A percentile compares a stretch with the other conserved stretches of the same genome.
phyloP scores from a whole-genome alignment of 306 rosid species.

The Lotus japonicus region DNA sequence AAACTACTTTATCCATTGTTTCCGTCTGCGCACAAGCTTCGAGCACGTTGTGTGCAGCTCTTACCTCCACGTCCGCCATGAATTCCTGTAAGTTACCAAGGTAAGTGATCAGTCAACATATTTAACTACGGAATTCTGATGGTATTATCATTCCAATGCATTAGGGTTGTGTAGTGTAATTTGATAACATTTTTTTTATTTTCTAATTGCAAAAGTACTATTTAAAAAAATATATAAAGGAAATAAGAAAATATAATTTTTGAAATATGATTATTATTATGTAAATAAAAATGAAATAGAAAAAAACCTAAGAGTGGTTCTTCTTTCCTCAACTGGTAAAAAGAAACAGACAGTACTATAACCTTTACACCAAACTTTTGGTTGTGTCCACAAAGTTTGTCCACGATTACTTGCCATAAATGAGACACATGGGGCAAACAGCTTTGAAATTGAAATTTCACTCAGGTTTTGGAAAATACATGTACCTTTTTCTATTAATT shows the following conservation, averaged over 20 bases:
- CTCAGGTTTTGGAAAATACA: not conserved
- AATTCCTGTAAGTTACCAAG: conserved; percentile 40
- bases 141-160: too few relatives aligned
- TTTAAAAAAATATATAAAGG: too few relatives aligned
- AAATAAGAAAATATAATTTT: too few relatives aligned
- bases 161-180: too few relatives aligned
- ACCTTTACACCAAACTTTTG: not conserved
- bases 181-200: not conserved
- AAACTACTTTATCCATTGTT: conserved; percentile 70
- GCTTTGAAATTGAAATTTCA: not conserved
- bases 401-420: not conserved
- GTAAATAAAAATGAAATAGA: too few relatives aligned
- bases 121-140: too few relatives aligned
- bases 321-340: not conserved
- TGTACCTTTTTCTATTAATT: not conserved
- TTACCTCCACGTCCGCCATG: conserved; percentile 83
- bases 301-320: not conserved
- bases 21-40: conserved; percentile 94
- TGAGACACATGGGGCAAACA: not conserved
- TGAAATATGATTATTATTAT: too few relatives aligned
- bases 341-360: not conserved
- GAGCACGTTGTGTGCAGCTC: conserved; percentile 91
- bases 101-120: too few relatives aligned
- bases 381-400: not conserved
- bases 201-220: too few relatives aligned